phyloP scores from a whole-genome alignment of 495 filamentous ascomycete species.

The Daldinia childiae region DNA sequence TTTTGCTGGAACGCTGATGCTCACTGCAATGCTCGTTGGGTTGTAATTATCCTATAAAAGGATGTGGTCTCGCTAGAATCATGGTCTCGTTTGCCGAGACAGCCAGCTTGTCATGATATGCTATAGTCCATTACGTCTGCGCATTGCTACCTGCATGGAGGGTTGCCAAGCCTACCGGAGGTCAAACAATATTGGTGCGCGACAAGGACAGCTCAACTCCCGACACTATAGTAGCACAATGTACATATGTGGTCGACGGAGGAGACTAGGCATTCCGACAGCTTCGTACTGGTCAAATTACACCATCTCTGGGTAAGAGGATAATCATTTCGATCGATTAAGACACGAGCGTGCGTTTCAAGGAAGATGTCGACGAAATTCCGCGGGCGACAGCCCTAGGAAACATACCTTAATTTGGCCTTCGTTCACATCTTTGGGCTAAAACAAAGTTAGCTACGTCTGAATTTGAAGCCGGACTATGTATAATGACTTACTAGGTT shows the following conservation, averaged over 20 bases:
- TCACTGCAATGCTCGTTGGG: constrained; percentile 73
- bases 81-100: constrained; percentile 47
- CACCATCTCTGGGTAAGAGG: constrained; percentile 51
- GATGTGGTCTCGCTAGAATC: constrained; percentile 37
- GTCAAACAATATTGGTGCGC: constrained; percentile 50
- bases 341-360: constrained; percentile 52
- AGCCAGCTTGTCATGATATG: constrained; percentile 27
- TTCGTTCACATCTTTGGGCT: constrained; percentile 96
- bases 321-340: constrained; percentile 52
- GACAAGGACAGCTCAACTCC: constrained; percentile 62
- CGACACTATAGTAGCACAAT: constrained; percentile 39
- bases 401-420: constrained; percentile 99
- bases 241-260: constrained; percentile 46
- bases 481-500: constrained; percentile 79
- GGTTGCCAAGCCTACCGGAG: constrained; percentile 64
- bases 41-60: constrained; percentile 45
- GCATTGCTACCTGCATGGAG: constrained; percentile 44
- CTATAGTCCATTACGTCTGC: constrained; percentile 32
- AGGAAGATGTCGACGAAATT: constrained; percentile 63
- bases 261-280: constrained; percentile 51
- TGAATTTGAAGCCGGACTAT: background rate
- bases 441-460: constrained; percentile 59
- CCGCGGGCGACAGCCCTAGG: constrained; percentile 64
- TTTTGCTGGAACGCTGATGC: constrained; percentile 41
- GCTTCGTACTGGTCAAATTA: constrained; percentile 37